Conservation (phyloP, 495 filamentous ascomycete genomes). For the Neurospora cerealis region DNA sequence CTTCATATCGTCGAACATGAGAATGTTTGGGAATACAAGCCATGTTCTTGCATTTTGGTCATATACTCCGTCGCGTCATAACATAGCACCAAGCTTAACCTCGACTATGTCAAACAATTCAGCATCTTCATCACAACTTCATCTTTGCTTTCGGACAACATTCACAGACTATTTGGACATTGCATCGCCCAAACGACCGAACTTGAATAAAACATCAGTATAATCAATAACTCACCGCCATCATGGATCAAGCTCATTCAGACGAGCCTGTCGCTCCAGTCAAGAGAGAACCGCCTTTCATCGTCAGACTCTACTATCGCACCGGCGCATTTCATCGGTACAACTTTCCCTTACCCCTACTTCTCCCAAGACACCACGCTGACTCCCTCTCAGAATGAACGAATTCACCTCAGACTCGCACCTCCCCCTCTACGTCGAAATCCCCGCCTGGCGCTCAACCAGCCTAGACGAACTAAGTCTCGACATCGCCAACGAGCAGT, state of each 20-base stretch:
- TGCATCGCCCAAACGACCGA: neutral
- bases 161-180: neutral
- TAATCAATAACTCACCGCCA: neutral
- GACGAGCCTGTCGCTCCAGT: neutral
- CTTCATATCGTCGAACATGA: neutral
- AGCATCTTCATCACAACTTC: neutral
- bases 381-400: conserved; percentile 39
- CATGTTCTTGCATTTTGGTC: neutral
- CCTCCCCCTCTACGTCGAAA: conserved; percentile 60
- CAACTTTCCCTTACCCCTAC: neutral
- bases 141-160: neutral
- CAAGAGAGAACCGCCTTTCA: conserved; percentile 57
- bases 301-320: conserved; percentile 83
- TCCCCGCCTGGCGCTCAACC: conserved; percentile 84
- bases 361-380: conserved; percentile 1
- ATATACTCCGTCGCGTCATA: neutral
- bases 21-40: neutral
- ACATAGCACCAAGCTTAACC: neutral
- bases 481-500: conserved; percentile 40
- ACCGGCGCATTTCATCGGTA: conserved; percentile 64
- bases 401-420: conserved; percentile 46
- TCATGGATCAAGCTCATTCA: neutral
- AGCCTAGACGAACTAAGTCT: conserved; percentile 69
- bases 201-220: neutral
- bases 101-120: neutral